Conservation (phyloP, 2,329 filamentous ascomycete species). For the Capronia americana region DNA sequence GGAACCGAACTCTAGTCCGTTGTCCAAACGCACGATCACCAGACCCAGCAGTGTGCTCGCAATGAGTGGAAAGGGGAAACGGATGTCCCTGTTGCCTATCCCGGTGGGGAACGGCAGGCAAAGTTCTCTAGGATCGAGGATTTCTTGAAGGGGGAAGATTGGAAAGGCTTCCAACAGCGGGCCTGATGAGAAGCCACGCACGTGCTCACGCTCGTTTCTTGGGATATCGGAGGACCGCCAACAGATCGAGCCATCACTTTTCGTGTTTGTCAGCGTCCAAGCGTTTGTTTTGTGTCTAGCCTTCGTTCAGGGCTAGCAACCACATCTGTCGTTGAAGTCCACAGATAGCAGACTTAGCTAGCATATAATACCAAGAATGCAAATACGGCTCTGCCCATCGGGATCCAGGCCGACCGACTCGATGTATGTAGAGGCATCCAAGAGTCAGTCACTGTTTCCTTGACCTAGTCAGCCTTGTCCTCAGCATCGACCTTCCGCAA, state of each 20-base stretch:
- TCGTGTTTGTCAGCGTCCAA: slow-evolving; percentile 30
- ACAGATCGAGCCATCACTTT: slow-evolving; percentile 13
- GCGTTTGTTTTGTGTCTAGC: slow-evolving; percentile 20
- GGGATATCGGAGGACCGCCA: slow-evolving; percentile 1
- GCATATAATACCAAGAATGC: slow-evolving; percentile 5
- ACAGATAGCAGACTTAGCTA: slow-evolving; percentile 1
- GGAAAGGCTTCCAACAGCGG: slow-evolving; percentile 25
- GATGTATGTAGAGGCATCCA: neutral
- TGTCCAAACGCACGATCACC: slow-evolving; percentile 38
- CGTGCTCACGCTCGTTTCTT: slow-evolving; percentile 23
- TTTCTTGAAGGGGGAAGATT: slow-evolving; percentile 23
- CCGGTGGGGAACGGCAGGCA: slow-evolving; percentile 33
- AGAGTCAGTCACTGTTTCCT: no score
- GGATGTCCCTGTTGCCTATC: slow-evolving; percentile 39
- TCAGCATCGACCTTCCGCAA: slow-evolving; percentile 1
- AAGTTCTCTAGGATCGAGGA: slow-evolving; percentile 33
- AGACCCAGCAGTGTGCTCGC: slow-evolving; percentile 38
- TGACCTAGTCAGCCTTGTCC: neutral
- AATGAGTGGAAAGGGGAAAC: slow-evolving; percentile 38
- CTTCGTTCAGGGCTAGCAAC: neutral
- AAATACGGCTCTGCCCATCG: slow-evolving; percentile 2
- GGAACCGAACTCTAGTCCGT: slow-evolving; percentile 38
- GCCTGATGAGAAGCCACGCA: slow-evolving; percentile 26
- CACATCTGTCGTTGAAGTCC: slow-evolving; percentile 5
- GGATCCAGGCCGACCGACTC: neutral